Base-by-base conservation (phyloP, 1,284 basidiomycete genomes). In the Salmacisia buchloeana region DNA sequence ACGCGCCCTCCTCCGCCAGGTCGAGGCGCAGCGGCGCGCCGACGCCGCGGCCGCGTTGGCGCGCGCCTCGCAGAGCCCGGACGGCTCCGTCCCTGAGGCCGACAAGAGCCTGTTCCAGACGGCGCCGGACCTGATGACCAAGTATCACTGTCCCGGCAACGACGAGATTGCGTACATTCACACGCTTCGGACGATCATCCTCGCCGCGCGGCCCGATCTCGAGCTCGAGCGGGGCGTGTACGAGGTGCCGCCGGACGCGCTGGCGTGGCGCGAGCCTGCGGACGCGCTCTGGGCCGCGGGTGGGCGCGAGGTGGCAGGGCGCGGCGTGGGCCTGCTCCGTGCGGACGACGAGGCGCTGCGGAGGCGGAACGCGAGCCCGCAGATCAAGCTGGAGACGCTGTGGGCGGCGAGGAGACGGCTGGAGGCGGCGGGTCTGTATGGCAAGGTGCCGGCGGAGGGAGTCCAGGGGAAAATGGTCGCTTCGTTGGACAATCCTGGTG, bases 301-400 rank as follows among this genome's bases (percentile, higher is more conserved):
- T 6, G 49, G 49, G 12, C 49, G 49, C 6, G 49, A 54, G 6
- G 49, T 54, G 29, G 13, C 27, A 5, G 49, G 49, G 6, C 27
- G 29, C 9, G 49, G 49, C 2, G 49, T 54, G 15, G 49, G 49
- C 27, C 21, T 54, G 27, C 29, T 54, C 13, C 49, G 49, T 7
- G 49, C 49, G 49, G 49, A 54, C 29, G 49, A 54, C 29, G 49
- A 54, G 49, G 49, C 49, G 27, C 6, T 54, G 29, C 27, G 49
- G 49, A 29, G 49, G 27, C 25, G 49, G 49, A 54, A 54, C 29
- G 49, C 49, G 49, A 54, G 49, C 21, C 49, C 49, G 49, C 25
- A 33, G 27, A 54, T 54, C 29, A 54, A 54, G 49, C 29, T 54
- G 13, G 15, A 54, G 49, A 54, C 49, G 29, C 49, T 54, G 10